Evolutionary conservation across 202 grass and related monocot genomes (phyloP), one percentile per base, ranked within the genome.

Genomic region (Hordeum pubiflorum): DNA sequence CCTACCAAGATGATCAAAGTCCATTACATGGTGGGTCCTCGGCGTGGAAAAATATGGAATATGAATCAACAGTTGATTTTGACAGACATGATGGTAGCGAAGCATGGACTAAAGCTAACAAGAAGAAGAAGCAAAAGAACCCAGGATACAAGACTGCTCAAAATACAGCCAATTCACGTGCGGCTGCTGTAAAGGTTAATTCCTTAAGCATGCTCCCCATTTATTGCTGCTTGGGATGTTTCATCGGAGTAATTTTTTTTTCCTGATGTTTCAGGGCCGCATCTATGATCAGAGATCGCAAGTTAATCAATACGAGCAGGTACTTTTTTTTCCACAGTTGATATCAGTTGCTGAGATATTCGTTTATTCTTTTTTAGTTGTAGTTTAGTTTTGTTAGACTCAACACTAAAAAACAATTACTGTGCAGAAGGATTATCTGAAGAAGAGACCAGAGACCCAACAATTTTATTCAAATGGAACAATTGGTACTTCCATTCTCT

Each of bases 71-170:
- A 36, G 88, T 89, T 52, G 90, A 94, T 75, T 94, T 87, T 80
- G 84, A 91, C 52, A 87, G 91, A 75, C 91, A 82, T 91, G 89
- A 87, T 85, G 88, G 59, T 70, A 70, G 74, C 11, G 88, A 94
- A 69, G 70, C 84, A 74, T 86, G 50, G 12, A 83, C 80, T 37
- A 98, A 89, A 89, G 67, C 80, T 21, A 98, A 83, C 76, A 98
- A 94, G 84, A 98, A 98, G 90, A 96, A 96, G 82, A 94, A 93
- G 68, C 26, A 63, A 63, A 95, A 91, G 88, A 83, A 86, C 38
- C 58, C 76, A 3, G 81, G 81, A 33, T 91, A 87, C 59, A 94
- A 74, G 84, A 83, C 56, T 63, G 33, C 83, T 69, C 73, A 82
- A 46, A 82, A 82, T 59, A 44, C 82, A 85, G 58, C 69, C 24